Conservation (phyloP, 805 yeast genomes). For the Yamadazyma endophytica region DNA sequence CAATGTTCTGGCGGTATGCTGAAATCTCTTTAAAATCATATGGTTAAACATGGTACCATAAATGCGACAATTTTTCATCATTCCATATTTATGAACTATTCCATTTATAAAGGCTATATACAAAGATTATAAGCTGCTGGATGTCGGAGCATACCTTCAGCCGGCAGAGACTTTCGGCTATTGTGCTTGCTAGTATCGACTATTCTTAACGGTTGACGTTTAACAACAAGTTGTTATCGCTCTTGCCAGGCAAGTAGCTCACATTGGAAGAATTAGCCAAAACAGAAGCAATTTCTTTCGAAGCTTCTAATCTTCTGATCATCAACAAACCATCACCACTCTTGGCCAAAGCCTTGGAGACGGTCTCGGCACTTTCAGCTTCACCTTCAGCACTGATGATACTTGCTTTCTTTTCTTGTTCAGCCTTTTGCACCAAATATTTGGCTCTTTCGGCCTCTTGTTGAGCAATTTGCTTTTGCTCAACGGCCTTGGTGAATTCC, state of each 20-base stretch:
- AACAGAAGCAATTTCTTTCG: slow-evolving; percentile 90
- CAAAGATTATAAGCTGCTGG: too few relatives aligned
- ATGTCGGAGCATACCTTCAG: too few relatives aligned
- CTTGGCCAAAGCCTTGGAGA: slow-evolving; percentile 86
- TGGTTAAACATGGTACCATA: too few relatives aligned
- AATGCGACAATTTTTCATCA: too few relatives aligned
- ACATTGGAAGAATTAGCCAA: slow-evolving; percentile 80
- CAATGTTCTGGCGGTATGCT: slow-evolving; percentile 2
- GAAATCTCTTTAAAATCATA: too few relatives aligned
- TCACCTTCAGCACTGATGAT: slow-evolving; percentile 98
- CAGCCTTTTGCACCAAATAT: slow-evolving; percentile 90
- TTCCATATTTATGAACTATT: too few relatives aligned
- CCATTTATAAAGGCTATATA: too few relatives aligned
- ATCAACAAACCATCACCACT: slow-evolving; percentile 94
- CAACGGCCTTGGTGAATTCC: slow-evolving; percentile 97
- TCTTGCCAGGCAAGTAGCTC: slow-evolving; percentile 72
- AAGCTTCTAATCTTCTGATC: slow-evolving; percentile 94
- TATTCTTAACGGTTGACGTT: too few relatives aligned
- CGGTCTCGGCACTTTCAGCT: slow-evolving; percentile 96
- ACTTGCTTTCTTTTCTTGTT: slow-evolving; percentile 93
- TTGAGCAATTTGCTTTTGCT: slow-evolving; percentile 98
- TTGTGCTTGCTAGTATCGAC: too few relatives aligned
- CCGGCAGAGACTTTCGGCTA: too few relatives aligned
- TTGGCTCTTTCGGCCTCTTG: slow-evolving; percentile 98
- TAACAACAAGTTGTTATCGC: slow-evolving; percentile 55